These are phyloP conservation scores for Fomes fomentarius DNA, from an alignment of 1,284 basidiomycete genomes.

Conservation along the genomic window DNA sequence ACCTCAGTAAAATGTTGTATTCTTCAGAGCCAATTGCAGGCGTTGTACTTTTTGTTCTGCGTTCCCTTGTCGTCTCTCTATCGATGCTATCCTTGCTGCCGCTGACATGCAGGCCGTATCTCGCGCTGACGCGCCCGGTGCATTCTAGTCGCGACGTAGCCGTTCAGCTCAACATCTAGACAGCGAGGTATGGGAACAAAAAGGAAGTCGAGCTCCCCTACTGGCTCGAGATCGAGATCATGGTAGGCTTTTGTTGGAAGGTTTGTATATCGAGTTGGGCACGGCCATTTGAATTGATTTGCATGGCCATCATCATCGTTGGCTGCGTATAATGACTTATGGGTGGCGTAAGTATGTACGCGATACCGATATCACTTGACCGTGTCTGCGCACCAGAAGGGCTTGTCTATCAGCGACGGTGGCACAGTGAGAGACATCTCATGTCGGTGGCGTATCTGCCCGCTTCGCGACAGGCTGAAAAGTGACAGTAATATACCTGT, in stretches of 20 bases:
- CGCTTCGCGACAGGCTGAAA: background rate
- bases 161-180: no score
- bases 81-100: constrained; percentile 21
- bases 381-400: background rate
- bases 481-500: no score
- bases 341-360: no score
- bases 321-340: background rate
- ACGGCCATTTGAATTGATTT: background rate
- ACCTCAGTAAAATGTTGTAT: constrained; percentile 35
- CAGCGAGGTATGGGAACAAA: background rate
- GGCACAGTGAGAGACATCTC: no score
- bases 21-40: constrained; percentile 15
- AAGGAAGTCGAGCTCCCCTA: background rate
- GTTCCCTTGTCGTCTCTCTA: constrained; percentile 28
- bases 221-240: no score
- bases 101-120: constrained; percentile 13
- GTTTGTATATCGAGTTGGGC: background rate
- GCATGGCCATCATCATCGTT: background rate
- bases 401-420: background rate
- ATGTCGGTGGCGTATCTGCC: background rate
- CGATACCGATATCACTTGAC: no score
- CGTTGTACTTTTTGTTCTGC: constrained; percentile 31
- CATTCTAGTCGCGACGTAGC: no score
- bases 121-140: background rate
- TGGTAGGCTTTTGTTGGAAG: background rate